These are phyloP conservation scores for Castanea crenata DNA, from an alignment of 306 rosid species.

Conservation along the genomic window DNA sequence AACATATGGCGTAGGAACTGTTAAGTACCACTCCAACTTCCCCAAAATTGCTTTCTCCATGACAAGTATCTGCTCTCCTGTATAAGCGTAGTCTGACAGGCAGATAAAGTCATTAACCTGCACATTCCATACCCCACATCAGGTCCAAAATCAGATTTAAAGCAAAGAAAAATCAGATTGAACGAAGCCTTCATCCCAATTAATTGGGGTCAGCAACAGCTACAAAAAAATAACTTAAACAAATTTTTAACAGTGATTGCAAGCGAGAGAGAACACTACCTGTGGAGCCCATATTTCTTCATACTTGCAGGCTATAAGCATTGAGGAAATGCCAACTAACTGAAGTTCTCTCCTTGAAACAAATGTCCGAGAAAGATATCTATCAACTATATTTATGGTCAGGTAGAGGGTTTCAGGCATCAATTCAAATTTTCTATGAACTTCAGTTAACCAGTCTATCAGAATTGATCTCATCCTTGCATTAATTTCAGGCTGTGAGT, in stretches of 20 bases:
- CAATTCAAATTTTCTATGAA: conserved; percentile 44
- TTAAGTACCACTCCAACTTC: conserved; percentile 49
- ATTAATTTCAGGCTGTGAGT: conserved; percentile 41
- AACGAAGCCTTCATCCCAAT: background rate
- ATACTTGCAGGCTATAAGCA: conserved; percentile 66
- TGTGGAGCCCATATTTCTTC: conserved; percentile 48
- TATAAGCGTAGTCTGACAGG: conserved; percentile 52
- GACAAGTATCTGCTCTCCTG: conserved; percentile 27
- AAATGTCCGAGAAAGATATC: conserved; percentile 45
- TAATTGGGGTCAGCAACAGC: too few species aligned
- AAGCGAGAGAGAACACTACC: conserved; percentile 25
- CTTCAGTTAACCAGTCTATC: conserved; percentile 58
- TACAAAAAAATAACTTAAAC: too few species aligned
- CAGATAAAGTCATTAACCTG: conserved; percentile 5
- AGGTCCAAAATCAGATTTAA: too few species aligned
- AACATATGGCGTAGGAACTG: conserved; percentile 55
- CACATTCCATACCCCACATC: background rate
- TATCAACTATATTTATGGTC: conserved; percentile 46
- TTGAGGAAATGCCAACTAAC: conserved; percentile 52
- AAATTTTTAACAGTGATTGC: too few species aligned
- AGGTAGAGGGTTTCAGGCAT: conserved; percentile 64
- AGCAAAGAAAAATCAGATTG: background rate
- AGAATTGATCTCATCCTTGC: conserved; percentile 53
- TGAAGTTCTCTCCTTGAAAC: conserved; percentile 45
- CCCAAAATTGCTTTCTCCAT: conserved; percentile 54